Evolutionary conservation across 495 filamentous ascomycete species (phyloP), one percentile per base, ranked within the genome.

Genomic region (Penicillium pulvis): DNA sequence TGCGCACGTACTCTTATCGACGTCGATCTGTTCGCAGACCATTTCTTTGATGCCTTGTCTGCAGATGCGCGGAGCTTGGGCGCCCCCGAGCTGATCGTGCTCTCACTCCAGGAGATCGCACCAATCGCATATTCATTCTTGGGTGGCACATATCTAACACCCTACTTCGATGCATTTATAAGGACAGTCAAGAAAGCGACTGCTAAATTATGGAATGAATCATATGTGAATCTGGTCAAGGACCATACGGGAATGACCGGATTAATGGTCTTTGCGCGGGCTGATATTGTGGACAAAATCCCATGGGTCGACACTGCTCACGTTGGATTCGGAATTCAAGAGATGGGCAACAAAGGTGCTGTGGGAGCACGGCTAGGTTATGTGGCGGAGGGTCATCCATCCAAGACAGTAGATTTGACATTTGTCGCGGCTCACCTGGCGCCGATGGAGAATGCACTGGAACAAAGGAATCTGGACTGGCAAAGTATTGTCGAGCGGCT

Each of bases 331-430:
- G 94, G 94, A 2, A 50, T 92, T 3, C 84, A 84, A 53, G 86
- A 90, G 33, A 94, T 97, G 90, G 93, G 92, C 5, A 97, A 97
- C 66, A 98, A 98, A 68, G 94, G 93, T 24, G 92, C 91, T 8
- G 90, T 94, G 6, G 94, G 90, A 0, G 79, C 93, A 31, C 77
- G 91, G 33, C 67, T 96, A 51, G 81, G 80, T 2, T 88, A 85
- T 60, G 64, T 73, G n/a, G 63, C 63, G 1, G 62, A 62, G 6
- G 66, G 51, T 9, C 42, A 63, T 23, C 39, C 69, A 51, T 61
- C 68, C 5, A 70, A 77, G 36, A 76, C 78, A 11, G 76, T 85
- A 2, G 84, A 89, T 60, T 70, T 98, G 43, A 96, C 90, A 1
- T 90, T 97, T 57, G 85, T 96, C 11, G 86, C 90, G 17, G 89